Percentiles rank a stretch among this genome's conserved stretches.
Evolutionary conservation across 192 early-diverging fungal species (phyloP).

Genomic region (Thamnidium elegans): DNA sequence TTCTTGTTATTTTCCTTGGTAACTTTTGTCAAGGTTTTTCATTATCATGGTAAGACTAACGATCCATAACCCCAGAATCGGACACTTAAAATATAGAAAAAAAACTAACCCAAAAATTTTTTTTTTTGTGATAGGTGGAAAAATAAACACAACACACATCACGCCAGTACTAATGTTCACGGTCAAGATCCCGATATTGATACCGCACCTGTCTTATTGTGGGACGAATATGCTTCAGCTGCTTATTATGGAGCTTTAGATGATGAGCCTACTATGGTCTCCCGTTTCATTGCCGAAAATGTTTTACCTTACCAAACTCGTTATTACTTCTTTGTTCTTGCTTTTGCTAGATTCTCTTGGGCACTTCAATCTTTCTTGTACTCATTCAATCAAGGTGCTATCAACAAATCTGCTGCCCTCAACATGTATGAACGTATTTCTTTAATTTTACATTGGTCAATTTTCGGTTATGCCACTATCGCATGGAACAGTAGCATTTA

Average conservation of each 20-base stretch:
- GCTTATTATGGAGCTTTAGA: conserved; percentile 46
- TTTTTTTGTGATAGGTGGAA: conserved; percentile 61
- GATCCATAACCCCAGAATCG: neutral
- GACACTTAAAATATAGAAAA: neutral
- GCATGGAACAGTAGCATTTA: conserved; percentile 27
- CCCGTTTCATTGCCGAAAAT: conserved; percentile 61
- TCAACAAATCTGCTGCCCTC: conserved; percentile 44
- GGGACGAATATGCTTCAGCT: conserved; percentile 63
- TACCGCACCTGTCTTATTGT: conserved; percentile 77
- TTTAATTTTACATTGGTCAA: conserved; percentile 64
- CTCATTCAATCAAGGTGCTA: conserved; percentile 43
- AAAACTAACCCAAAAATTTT: conserved; percentile 8
- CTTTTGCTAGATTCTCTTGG: conserved; percentile 77
- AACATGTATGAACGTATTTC: conserved; percentile 49
- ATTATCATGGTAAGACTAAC: conserved; percentile 57
- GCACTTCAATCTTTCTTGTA: conserved; percentile 61
- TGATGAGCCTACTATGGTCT: conserved; percentile 45
- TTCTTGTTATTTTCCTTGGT: conserved; percentile 67
- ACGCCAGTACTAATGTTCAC: conserved; percentile 77
- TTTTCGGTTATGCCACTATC: conserved; percentile 62
- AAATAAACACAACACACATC: conserved; percentile 87
- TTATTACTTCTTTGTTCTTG: conserved; percentile 71
- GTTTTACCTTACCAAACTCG: conserved; percentile 47
- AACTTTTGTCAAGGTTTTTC: conserved; percentile 77
- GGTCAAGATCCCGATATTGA: conserved; percentile 81